phyloP scores from a whole-genome alignment of 1,284 basidiomycete genomes.

The Trametes hirsuta region DNA sequence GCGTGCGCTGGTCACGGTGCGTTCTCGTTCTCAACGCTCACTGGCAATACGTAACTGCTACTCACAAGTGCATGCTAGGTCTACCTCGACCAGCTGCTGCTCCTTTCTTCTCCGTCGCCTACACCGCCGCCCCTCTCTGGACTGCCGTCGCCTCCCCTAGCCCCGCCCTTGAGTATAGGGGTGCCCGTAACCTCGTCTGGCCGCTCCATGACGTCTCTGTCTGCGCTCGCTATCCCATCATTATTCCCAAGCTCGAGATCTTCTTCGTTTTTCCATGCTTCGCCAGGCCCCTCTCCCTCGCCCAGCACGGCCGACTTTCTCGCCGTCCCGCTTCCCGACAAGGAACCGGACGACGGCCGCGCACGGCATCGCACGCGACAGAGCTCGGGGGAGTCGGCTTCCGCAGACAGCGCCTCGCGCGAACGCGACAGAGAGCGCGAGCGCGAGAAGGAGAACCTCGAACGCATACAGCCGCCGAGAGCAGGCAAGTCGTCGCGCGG shows the following conservation, averaged over 20 bases:
- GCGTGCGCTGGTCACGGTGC: conserved; percentile 72
- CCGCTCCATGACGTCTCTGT: conserved; percentile 25
- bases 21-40: conserved; percentile 35
- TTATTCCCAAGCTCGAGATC: conserved; percentile 30
- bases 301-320: conserved; percentile 16
- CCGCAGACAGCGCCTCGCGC: conserved; percentile 6
- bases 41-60: background rate
- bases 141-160: conserved; percentile 25
- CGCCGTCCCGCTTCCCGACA: background rate
- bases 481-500: conserved; percentile 43
- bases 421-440: conserved; percentile 22
- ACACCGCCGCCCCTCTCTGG: conserved; percentile 5
- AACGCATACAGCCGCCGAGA: conserved; percentile 17
- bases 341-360: conserved; percentile 13
- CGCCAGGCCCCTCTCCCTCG: conserved; percentile 20
- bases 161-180: conserved; percentile 16
- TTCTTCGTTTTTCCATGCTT: conserved; percentile 22
- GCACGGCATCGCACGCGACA: conserved; percentile 20
- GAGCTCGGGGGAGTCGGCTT: conserved; percentile 14
- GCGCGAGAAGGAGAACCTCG: conserved; percentile 20
- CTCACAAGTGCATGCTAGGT: conserved; percentile 29
- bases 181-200: conserved; percentile 16
- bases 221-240: conserved; percentile 31
- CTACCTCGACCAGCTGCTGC: conserved; percentile 38
- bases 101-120: conserved; percentile 14